Evolutionary conservation across 2,329 filamentous ascomycete species (phyloP), one percentile per base, ranked within the genome.

Genomic region (Claviceps spartinae): DNA sequence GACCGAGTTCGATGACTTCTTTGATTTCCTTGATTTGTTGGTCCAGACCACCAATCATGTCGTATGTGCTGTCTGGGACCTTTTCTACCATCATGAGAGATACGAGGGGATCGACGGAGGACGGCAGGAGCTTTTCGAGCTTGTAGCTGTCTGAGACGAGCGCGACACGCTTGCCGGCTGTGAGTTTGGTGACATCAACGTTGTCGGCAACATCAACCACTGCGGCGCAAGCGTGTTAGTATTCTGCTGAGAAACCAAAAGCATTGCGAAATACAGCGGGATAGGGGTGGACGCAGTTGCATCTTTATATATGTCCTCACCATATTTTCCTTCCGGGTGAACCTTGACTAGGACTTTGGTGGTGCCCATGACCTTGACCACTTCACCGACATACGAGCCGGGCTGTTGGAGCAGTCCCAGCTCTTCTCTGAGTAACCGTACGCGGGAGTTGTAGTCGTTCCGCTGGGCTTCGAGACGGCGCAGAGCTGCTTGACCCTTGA

Each of bases 11-110:
- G 68, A 98, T 97, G 62, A 98, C 93, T 72, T 98, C 93, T 74
- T 98, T 98, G 77, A 98, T 98, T 69, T 98, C 93, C 75, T 98
- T 97, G 75, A 98, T 97, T 68, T 98, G 93, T 69, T 98, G 91
- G 67, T 98, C 93, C 56, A 98, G 75, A 60, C 93, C 93, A 72
- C 93, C 93, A 68, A 98, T 98, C 93, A 98, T 98, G 73, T 98
- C 93, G 76, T 98, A 98, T 67, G 93, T 98, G 74, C 89, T 96
- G 76, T 98, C 93, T 16, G 93, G 93, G 16, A 98, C 93, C 78
- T 98, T 98, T 69, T 98, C 93, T 50, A 98, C 93, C 93, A 98
- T 98, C 93, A 98, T 98, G 67, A 98, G 86, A 38, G 93, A 98
- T 53, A 98, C 93, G 54, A 98, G 85, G 40, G 93, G 93, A 66